Conservation (phyloP, 2,329 filamentous ascomycete genomes). For the Cercospora canescens region DNA sequence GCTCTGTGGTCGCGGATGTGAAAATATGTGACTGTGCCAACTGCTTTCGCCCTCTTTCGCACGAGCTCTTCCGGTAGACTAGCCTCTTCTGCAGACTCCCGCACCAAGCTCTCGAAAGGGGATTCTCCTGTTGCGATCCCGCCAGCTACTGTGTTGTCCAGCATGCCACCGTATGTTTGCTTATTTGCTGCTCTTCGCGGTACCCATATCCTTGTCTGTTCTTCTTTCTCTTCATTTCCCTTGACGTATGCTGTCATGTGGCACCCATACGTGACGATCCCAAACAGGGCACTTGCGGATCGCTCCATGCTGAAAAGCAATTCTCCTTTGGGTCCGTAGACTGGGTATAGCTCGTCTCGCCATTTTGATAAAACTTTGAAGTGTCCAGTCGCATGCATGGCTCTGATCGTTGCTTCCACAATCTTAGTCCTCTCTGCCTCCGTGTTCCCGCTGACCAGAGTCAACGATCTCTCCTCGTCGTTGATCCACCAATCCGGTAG, state of each 20-base stretch:
- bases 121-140: conserved; percentile 79
- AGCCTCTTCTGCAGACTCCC: conserved; percentile 89
- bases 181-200: conserved; percentile 74
- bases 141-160: conserved; percentile 92
- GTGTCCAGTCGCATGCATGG: conserved; percentile 68
- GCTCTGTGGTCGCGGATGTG: conserved; percentile 74
- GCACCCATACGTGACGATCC: conserved; percentile 74
- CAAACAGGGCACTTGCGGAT: conserved; percentile 71
- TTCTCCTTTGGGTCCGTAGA: conserved; percentile 63
- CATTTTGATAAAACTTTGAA: conserved; percentile 78
- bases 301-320: conserved; percentile 76
- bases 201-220: conserved; percentile 78
- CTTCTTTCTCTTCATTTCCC: conserved; percentile 41
- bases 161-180: conserved; percentile 84
- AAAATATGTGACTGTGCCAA: conserved; percentile 79
- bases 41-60: conserved; percentile 56
- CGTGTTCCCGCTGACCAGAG: conserved; percentile 56
- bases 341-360: conserved; percentile 77
- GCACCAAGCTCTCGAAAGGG: conserved; percentile 77
- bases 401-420: conserved; percentile 58
- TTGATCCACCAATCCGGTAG: conserved; percentile 64
- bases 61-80: conserved; percentile 72
- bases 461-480: conserved; percentile 60
- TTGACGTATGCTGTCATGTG: conserved; percentile 69
- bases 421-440: conserved; percentile 63